A percentile compares a stretch with the other conserved stretches of the same genome.
phyloP scores from a whole-genome alignment of 2,329 filamentous ascomycete species.

The Thyridium curvatum region DNA sequence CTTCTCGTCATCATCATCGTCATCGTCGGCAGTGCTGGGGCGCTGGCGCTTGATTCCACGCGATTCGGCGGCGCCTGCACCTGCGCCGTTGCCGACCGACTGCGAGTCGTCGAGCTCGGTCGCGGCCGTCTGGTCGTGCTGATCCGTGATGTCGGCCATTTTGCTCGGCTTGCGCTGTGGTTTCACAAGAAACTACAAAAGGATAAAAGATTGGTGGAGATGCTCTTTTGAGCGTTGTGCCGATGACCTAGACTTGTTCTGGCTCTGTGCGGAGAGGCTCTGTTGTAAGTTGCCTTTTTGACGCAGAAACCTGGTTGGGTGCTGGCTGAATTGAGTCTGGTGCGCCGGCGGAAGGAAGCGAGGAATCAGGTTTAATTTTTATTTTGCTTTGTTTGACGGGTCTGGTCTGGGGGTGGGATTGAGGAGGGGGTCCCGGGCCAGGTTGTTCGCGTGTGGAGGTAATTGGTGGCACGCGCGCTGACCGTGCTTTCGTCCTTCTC shows the following conservation, averaged over 20 bases:
- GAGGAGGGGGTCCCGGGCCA: constrained; percentile 7
- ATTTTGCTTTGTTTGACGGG: constrained; percentile 25
- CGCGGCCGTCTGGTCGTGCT: constrained; percentile 70
- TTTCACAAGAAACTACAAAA: constrained; percentile 24
- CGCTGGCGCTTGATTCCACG: constrained; percentile 88
- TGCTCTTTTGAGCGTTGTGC: constrained; percentile 60
- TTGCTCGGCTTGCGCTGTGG: constrained; percentile 18
- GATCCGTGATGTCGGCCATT: constrained; percentile 77
- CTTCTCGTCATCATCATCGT: constrained; percentile 97
- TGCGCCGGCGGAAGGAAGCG: constrained; percentile 39
- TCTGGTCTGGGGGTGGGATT: constrained; percentile 8
- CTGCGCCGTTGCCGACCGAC: constrained; percentile 62
- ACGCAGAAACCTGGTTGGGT: constrained; percentile 52
- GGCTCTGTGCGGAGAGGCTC: constrained; percentile 47
- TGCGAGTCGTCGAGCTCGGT: constrained; percentile 69
- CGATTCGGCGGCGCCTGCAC: constrained; percentile 46
- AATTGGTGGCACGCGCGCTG: no score
- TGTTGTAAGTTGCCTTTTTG: constrained; percentile 34
- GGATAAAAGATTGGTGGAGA: constrained; percentile 52
- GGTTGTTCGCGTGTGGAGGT: constrained; percentile 19
- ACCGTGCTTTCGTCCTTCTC: no score
- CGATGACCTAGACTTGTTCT: constrained; percentile 62
- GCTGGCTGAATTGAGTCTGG: constrained; percentile 42
- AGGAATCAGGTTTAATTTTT: constrained; percentile 33
- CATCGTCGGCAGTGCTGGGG: constrained; percentile 78